Conservation (phyloP, 2,329 filamentous ascomycete species). For the Aureobasidium subglaciale region DNA sequence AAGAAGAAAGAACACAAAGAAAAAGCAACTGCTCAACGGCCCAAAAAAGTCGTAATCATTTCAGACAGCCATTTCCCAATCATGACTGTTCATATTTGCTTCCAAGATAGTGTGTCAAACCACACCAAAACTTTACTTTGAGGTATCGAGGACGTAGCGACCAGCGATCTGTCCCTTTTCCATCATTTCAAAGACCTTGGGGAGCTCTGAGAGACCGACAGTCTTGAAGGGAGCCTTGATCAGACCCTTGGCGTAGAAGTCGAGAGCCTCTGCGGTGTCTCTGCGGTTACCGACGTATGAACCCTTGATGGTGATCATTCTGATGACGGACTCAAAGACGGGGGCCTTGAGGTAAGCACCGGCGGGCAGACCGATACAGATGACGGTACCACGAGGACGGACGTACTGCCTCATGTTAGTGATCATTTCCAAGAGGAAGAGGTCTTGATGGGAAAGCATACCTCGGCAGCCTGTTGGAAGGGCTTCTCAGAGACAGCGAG, state of each 20-base stretch:
- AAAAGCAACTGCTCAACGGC: neutral
- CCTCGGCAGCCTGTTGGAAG: slow-evolving; percentile 82
- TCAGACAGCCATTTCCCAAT: neutral
- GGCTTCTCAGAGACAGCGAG: slow-evolving; percentile 84
- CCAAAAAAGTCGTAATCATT: neutral
- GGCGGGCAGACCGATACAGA: slow-evolving; percentile 84
- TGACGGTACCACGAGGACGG: slow-evolving; percentile 70
- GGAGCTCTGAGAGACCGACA: slow-evolving; percentile 71
- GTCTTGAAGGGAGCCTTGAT: slow-evolving; percentile 76
- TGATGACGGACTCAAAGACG: slow-evolving; percentile 81
- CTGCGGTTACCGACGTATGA: slow-evolving; percentile 90
- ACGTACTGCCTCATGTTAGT: slow-evolving; percentile 53
- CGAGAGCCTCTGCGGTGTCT: slow-evolving; percentile 80
- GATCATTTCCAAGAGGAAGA: neutral
- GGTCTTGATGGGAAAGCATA: slow-evolving; percentile 19
- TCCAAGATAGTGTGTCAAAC: neutral
- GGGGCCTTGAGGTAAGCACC: slow-evolving; percentile 72
- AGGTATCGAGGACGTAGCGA: slow-evolving; percentile 71
- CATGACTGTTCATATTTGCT: neutral
- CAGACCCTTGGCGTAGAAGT: slow-evolving; percentile 77
- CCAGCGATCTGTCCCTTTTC: slow-evolving; percentile 64
- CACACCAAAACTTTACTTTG: slow-evolving; percentile 39
- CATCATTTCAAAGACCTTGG: slow-evolving; percentile 69
- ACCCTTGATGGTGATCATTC: slow-evolving; percentile 88
- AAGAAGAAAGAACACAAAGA: neutral